Evolutionary conservation across 225 moss, liverwort and hornwort genomes (phyloP).

Genomic region (Marchantia polymorpha): DNA sequence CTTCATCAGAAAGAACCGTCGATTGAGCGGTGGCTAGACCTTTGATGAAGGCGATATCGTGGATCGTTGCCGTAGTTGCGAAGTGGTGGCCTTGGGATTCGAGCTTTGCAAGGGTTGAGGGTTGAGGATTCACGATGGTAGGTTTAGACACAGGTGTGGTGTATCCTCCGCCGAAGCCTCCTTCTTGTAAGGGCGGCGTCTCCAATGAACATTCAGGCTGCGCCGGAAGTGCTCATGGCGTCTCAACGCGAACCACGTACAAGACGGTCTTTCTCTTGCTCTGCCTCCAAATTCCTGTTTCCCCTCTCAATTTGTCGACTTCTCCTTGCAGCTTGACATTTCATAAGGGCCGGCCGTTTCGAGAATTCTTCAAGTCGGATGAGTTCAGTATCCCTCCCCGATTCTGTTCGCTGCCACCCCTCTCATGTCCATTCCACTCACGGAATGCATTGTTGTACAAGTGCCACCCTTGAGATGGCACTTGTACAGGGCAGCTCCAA

Average conservation of each 20-base stretch:
- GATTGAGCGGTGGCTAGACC: neutral
- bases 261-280: conserved; percentile 11
- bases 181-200: conserved; percentile 4
- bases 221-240: conserved; percentile 15
- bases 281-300: neutral
- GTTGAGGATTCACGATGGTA: conserved; percentile 18
- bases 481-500: too few relatives aligned
- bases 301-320: neutral
- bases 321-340: too few relatives aligned
- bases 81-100: neutral
- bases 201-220: conserved; percentile 15
- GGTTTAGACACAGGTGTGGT: conserved; percentile 14
- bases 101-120: neutral
- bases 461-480: too few relatives aligned
- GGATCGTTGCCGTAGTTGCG: too few relatives aligned
- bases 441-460: too few relatives aligned
- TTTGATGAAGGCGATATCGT: neutral
- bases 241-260: conserved; percentile 2
- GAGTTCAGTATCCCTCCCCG: too few relatives aligned
- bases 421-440: too few relatives aligned
- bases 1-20: too few relatives aligned
- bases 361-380: too few relatives aligned
- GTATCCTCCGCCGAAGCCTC: conserved; percentile 9
- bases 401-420: too few relatives aligned
- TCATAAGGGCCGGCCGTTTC: too few relatives aligned